Evolutionary conservation across 1,284 basidiomycete genomes (phyloP).

Genomic region (Puccinia hordei): DNA sequence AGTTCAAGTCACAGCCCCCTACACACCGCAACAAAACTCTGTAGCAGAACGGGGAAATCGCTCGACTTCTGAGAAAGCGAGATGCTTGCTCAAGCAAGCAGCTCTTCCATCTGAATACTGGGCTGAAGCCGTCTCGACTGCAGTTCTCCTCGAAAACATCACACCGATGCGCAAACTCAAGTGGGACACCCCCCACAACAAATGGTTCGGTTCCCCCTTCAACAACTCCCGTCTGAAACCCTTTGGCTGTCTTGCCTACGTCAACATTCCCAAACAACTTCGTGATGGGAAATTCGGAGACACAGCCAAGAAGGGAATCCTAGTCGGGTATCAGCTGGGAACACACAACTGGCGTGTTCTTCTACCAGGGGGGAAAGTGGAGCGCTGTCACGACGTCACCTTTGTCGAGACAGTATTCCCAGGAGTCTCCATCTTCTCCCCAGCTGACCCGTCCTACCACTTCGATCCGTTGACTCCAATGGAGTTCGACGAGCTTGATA

Average conservation of each 20-base stretch:
- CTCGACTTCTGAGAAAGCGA: slow-evolving; percentile 1
- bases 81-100: slow-evolving; percentile 12
- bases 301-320: neutral
- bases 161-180: neutral
- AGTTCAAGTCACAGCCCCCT: neutral
- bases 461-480: neutral
- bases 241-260: slow-evolving; percentile 13
- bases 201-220: neutral
- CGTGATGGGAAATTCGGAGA: neutral
- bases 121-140: slow-evolving; percentile 15
- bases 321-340: neutral
- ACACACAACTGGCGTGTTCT: neutral
- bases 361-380: neutral
- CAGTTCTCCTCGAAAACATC: slow-evolving; percentile 27
- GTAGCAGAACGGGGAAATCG: neutral
- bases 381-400: neutral
- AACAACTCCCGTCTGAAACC: neutral
- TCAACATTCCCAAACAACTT: neutral
- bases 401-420: slow-evolving; percentile 12
- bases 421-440: neutral
- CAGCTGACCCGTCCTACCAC: neutral
- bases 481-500: neutral
- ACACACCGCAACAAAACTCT: slow-evolving; percentile 5
- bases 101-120: neutral
- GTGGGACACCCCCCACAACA: neutral